Conservation (phyloP, 139 green algal species). For the Chara braunii region DNA sequence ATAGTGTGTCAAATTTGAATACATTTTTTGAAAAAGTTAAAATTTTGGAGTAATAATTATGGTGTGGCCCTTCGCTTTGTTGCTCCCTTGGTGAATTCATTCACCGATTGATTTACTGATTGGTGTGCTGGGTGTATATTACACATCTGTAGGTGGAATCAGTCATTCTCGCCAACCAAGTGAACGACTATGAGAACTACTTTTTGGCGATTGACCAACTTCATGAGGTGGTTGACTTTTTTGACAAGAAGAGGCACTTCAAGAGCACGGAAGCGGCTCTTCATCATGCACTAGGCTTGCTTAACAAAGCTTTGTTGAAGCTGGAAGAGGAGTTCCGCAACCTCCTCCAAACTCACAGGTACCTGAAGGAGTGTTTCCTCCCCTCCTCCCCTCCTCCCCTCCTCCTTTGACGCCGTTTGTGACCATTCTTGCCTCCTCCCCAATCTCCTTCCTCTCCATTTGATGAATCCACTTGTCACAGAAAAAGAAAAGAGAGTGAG, state of each 20-base stretch:
- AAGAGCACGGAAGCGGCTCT: conserved; percentile 12
- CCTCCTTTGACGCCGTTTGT: no score
- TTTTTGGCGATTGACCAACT: conserved; percentile 17
- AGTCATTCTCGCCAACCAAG: not conserved
- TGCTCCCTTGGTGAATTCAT: not conserved
- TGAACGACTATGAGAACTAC: conserved; percentile 9
- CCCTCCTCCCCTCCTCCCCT: no score
- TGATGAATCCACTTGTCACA: no score
- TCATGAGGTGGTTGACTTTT: conserved; percentile 20
- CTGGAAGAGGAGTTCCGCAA: conserved; percentile 23
- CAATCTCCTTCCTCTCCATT: no score
- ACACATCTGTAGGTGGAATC: conserved; percentile 24
- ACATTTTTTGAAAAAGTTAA: not conserved
- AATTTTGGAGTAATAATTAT: not conserved
- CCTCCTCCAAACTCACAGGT: conserved; percentile 18
- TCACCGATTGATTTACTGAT: not conserved
- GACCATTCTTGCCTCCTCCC: no score
- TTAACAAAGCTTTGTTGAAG: conserved; percentile 19
- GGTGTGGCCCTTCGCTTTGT: not conserved
- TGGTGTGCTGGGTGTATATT: not conserved
- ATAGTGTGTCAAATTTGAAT: not conserved
- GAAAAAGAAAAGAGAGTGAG: no score
- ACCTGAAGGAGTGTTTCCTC: not conserved
- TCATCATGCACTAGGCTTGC: conserved; percentile 1
- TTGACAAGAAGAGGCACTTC: conserved; percentile 17